Conservation (phyloP, 2,329 filamentous ascomycete species). For the Aspergillus fumigatus region DNA sequence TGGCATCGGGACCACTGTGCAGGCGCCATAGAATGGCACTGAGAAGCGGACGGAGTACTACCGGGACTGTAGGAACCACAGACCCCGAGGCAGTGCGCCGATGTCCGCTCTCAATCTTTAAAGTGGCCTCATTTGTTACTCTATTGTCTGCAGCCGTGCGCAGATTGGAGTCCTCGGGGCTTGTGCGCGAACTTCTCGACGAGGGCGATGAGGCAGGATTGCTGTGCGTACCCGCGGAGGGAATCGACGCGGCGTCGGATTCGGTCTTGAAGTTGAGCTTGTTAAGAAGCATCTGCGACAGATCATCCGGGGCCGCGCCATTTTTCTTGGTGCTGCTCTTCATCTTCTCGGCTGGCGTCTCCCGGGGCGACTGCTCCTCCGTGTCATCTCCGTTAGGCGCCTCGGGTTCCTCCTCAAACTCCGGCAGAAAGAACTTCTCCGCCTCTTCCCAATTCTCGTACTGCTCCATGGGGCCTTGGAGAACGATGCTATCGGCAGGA, state of each 20-base stretch:
- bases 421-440: constrained; percentile 42
- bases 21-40: constrained; percentile 45
- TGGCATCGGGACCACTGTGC: constrained; percentile 31
- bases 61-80: constrained; percentile 35
- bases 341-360: constrained; percentile 17
- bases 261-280: constrained; percentile 46
- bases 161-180: constrained; percentile 36
- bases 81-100: constrained; percentile 31
- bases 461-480: constrained; percentile 48
- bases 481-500: constrained; percentile 38
- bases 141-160: constrained; percentile 23
- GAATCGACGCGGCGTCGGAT: constrained; percentile 34
- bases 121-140: constrained; percentile 17
- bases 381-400: constrained; percentile 13
- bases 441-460: constrained; percentile 45
- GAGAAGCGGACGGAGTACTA: constrained; percentile 38
- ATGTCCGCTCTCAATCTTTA: constrained; percentile 22
- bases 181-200: constrained; percentile 43
- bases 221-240: constrained; percentile 40
- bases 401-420: constrained; percentile 40
- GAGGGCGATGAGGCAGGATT: constrained; percentile 41
- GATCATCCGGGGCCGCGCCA: constrained; percentile 29
- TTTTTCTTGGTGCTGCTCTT: constrained; percentile 21
- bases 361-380: constrained; percentile 13
- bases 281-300: constrained; percentile 46